These are phyloP conservation scores for Dothideomycetes sp. DNA, from an alignment of 2,329 filamentous ascomycete genomes.

Conservation along the genomic window DNA sequence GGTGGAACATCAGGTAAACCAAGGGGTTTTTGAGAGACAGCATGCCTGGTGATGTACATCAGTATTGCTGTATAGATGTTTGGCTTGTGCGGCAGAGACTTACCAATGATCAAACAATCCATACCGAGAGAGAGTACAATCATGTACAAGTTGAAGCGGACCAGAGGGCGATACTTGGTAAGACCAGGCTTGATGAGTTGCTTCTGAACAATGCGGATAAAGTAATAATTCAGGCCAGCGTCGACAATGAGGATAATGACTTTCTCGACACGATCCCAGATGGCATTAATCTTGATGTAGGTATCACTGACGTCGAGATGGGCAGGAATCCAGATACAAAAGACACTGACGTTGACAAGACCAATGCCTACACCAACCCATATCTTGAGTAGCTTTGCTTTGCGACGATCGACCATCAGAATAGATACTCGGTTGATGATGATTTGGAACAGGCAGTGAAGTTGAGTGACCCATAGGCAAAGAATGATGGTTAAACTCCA, in stretches of 20 bases:
- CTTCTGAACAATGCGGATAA: constrained; percentile 35
- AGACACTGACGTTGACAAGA: constrained; percentile 22
- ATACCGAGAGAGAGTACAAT: constrained; percentile 43
- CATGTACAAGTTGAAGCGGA: constrained; percentile 43
- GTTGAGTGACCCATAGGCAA: constrained; percentile 12
- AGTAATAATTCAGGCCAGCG: constrained; percentile 30
- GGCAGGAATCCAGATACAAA: constrained; percentile 25
- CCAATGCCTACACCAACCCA: constrained; percentile 28
- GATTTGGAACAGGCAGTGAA: constrained; percentile 25
- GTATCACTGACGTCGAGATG: constrained; percentile 25
- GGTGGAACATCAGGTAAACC: constrained; percentile 36
- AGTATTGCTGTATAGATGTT: neutral
- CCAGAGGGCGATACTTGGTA: constrained; percentile 42
- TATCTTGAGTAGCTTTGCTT: constrained; percentile 30
- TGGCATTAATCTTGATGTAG: constrained; percentile 28
- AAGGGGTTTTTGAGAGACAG: constrained; percentile 40
- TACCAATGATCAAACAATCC: constrained; percentile 39
- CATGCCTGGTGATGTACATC: constrained; percentile 16
- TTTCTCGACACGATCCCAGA: constrained; percentile 33
- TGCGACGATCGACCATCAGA: constrained; percentile 16
- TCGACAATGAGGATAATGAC: constrained; percentile 30
- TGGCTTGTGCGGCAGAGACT: neutral
- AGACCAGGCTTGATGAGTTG: constrained; percentile 41
- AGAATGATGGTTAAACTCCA: constrained; percentile 5
- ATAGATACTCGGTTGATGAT: constrained; percentile 30